These are phyloP conservation scores for Eucalyptus fibrosa DNA, from an alignment of 345 rosid species.

Conservation along the genomic window DNA sequence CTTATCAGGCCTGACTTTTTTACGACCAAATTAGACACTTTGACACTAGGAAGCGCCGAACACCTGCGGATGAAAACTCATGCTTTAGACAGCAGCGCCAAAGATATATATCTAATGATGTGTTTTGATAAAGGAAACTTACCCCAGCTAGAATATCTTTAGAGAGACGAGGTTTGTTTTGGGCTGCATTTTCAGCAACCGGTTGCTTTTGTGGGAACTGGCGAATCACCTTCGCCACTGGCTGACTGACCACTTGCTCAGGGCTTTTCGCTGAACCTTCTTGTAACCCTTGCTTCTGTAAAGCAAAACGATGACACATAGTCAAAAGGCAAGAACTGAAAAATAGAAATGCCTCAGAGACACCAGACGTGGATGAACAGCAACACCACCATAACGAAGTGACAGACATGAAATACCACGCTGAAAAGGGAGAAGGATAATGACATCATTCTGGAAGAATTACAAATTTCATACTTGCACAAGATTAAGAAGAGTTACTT, in stretches of 20 bases:
- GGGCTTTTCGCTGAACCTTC: slow-evolving; percentile 19
- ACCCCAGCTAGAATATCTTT: slow-evolving; percentile 60
- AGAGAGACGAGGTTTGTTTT: slow-evolving; percentile 52
- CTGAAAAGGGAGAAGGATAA: neutral
- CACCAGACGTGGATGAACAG: neutral
- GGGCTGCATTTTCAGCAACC: slow-evolving; percentile 22
- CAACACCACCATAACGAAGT: neutral
- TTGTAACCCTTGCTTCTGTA: slow-evolving; percentile 60
- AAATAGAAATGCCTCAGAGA: neutral
- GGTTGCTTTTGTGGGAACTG: slow-evolving; percentile 65
- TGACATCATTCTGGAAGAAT: neutral
- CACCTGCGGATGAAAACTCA: slow-evolving; percentile 18
- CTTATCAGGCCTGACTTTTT: neutral
- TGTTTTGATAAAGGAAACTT: slow-evolving; percentile 5
- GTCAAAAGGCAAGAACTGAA: neutral
- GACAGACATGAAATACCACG: neutral
- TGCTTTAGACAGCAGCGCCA: neutral
- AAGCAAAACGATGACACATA: neutral
- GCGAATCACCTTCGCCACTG: slow-evolving; percentile 26
- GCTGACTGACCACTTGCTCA: slow-evolving; percentile 16
- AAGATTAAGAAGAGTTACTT: neutral
- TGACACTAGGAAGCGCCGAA: slow-evolving; percentile 27
- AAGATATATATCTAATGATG: neutral
- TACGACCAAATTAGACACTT: neutral
- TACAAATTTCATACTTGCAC: neutral